Base-by-base conservation (phyloP, 2,329 filamentous ascomycete species). In the Botryotinia calthae region DNA sequence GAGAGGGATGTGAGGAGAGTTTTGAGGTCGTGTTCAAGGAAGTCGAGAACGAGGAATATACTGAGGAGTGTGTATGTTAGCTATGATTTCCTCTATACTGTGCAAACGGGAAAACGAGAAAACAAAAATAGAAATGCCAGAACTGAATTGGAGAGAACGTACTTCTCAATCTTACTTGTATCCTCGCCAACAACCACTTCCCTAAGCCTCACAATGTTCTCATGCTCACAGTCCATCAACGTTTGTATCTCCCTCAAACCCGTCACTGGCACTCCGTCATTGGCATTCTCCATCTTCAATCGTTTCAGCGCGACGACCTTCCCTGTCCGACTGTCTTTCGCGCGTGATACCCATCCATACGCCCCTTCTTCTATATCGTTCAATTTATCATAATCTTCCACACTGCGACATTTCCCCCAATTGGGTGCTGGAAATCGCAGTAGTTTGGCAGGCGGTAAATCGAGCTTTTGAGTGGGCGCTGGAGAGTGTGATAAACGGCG, bases 311-410 rank as follows among this genome's bases (percentile, higher is more conserved):
- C 96, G 31, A 98, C 95, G 10, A 99, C 87, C 73, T 91, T 88
- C 48, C 93, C 92, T 0, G 93, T 95, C 6, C 85, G 84, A 46
- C 87, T 85, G 78, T 97, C 91, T 75, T 87, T 90, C 20, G 94
- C 96, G 73, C 96, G 88, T 71, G 95, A 95, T 7, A 99, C 96
- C 88, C 91, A 95, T 63, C 96, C 96, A 82, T 99, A 99, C 14
- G 94, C 94, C 51, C 96, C 96, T 84, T 99, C 96, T 82, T 98
- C 96, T 79, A 99, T 99, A 81, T 96, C 93, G 82, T 99, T 99
- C 73, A 99, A 86, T 77, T 93, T 92, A 79, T 98, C 93, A 83
- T 95, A 99, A 80, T 93, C 91, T 79, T 95, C 92, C 40, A 97
- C 91, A 80, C 93, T 93, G 74, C 92, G 87, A 79, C 91, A 92